Conservation (phyloP, 768 basidiomycete species). For the Pulveroboletus sp. region DNA sequence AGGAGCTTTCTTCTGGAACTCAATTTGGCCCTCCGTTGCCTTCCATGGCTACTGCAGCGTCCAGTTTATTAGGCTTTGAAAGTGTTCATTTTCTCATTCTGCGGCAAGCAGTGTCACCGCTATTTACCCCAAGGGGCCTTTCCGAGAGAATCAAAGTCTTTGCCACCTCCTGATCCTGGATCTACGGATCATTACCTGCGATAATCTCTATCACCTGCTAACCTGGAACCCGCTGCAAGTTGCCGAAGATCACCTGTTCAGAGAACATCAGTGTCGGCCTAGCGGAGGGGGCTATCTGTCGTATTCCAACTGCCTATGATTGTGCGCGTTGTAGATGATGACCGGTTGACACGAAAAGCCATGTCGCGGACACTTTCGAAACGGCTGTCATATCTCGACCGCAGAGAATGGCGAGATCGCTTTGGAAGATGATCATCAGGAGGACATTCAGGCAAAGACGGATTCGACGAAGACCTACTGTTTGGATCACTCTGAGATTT, state of each 20-base stretch:
- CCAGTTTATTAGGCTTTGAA: neutral
- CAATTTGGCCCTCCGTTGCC: constrained; percentile 24
- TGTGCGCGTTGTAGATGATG: constrained; percentile 83
- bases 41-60: neutral
- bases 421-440: constrained; percentile 66
- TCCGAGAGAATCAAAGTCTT: neutral
- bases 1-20: constrained; percentile 40
- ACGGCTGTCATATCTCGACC: constrained; percentile 45
- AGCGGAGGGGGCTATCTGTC: neutral
- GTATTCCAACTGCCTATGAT: constrained; percentile 49
- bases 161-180: constrained; percentile 3
- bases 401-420: constrained; percentile 84
- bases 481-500: neutral
- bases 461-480: neutral
- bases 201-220: neutral
- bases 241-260: constrained; percentile 12
- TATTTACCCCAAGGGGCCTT: neutral
- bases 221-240: constrained; percentile 6
- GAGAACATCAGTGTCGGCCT: neutral
- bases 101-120: neutral
- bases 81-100: neutral
- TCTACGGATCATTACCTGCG: neutral
- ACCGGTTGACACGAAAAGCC: constrained; percentile 69
- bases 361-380: constrained; percentile 65
- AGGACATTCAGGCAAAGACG: constrained; percentile 2